Base-by-base conservation (phyloP, 306 rosid species). In the Sindora glabra region DNA sequence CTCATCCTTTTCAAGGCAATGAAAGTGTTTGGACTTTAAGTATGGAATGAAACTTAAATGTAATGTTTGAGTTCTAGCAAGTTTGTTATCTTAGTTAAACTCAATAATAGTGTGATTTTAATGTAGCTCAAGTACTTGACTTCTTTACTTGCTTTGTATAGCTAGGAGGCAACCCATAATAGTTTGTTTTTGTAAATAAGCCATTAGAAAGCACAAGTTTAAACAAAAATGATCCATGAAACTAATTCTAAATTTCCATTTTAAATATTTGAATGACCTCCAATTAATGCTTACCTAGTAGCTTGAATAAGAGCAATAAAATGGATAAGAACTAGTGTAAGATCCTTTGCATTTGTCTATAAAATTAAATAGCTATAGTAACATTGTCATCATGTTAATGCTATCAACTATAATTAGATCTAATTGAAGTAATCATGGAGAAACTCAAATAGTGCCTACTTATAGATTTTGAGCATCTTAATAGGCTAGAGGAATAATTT, bases 1-100 rank as follows among this genome's bases (percentile, higher is more conserved):
- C 74, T 90, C 97, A 5, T 90, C 97, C 63, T 89, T 82, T 75
- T 90, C 97, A 10, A 90, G 90, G 71, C 97, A 90, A 53, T 87
- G 76, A 44, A 60, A 87, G 71, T 77, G 90, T 70, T 61, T 88
- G 2, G 94, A 79, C 37, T 77, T 79, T 24, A 90, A 72, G 63
- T 84, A 83, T n/a, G 83, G 86, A 42, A 90, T 82, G 72, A 90
- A 90, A 83, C n/a, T n/a, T n/a, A n/a, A n/a, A n/a, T n/a, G 77
- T 70, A 91, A 63, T 19, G 79, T 75, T 25, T 91, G 96, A 74
- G 86, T 95, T 71, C 97, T 96, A 44, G 68, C 83, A 67, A 85
- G 78, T 65, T 91, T 91, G 84, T 77, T 83, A 61, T 91, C 96
- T 96, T 96, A 91, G 64, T 92, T 87, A 70, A 87, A 87, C 74